phyloP scores from a whole-genome alignment of 2,329 filamentous ascomycete species.

The Penicillium occitanis region DNA sequence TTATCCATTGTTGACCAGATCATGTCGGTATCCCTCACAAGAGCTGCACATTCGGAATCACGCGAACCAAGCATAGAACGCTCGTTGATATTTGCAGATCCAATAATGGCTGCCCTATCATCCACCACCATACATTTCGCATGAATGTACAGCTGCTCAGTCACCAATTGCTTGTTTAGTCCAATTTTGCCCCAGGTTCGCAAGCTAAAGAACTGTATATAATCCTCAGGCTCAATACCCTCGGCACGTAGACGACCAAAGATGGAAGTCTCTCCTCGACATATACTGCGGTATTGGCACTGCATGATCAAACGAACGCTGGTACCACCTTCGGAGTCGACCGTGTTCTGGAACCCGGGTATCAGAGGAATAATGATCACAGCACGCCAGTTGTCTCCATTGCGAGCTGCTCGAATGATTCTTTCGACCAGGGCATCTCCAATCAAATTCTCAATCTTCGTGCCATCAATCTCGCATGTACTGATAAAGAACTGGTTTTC shows the following conservation, averaged over 20 bases:
- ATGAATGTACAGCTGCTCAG: constrained; percentile 96
- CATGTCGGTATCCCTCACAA: constrained; percentile 92
- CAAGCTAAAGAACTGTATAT: constrained; percentile 91
- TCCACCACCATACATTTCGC: constrained; percentile 97
- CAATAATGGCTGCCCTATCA: constrained; percentile 88
- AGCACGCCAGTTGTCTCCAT: constrained; percentile 85
- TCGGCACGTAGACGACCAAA: constrained; percentile 77
- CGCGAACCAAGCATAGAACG: constrained; percentile 88
- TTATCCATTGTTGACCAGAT: constrained; percentile 89
- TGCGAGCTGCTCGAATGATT: constrained; percentile 77
- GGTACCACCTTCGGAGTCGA: constrained; percentile 89
- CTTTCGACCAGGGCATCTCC: constrained; percentile 92
- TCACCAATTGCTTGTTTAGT: constrained; percentile 76
- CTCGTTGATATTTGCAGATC: constrained; percentile 98
- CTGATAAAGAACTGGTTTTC: constrained; percentile 99
- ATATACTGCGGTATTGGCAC: constrained; percentile 95
- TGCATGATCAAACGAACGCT: constrained; percentile 95
- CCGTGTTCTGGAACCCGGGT: constrained; percentile 97
- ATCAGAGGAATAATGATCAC: constrained; percentile 90
- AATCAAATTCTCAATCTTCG: constrained; percentile 87
- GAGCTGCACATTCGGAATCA: constrained; percentile 87
- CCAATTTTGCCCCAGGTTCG: constrained; percentile 91
- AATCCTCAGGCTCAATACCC: constrained; percentile 89
- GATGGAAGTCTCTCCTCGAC: constrained; percentile 85
- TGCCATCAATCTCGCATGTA: constrained; percentile 82